Evolutionary conservation across 192 early-diverging fungal species (phyloP), one percentile per base, ranked within the genome.

Genomic region (Thamnidium elegans): DNA sequence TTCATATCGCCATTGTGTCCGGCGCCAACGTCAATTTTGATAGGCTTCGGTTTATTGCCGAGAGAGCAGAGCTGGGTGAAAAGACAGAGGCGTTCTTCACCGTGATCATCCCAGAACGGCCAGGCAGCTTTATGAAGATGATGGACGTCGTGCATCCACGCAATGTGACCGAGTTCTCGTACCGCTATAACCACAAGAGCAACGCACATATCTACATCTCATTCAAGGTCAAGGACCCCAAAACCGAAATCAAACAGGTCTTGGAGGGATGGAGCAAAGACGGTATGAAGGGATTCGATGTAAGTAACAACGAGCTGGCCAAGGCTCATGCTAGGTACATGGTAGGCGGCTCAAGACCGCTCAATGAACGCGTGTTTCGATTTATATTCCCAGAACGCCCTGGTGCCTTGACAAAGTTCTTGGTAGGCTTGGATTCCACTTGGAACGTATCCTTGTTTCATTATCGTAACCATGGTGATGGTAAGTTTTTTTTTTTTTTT

Each of bases 11-110:
- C 6, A 80, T 96, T 56, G 84, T 89, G 30, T 91, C 89, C 14
- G 97, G 97, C 14, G 97, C 97, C 44, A 99, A 99, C 80, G 97
- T 98, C 87, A 96, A 99, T 74, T 99, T 98, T 86, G 94, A 96
- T 71, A 88, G 95, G 1, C 80, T 99, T n/a, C 86, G 94, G 45
- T 98, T 97, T 67, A 94, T 99, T 1, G 93, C 94, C 14, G 95
- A 99, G 72, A 89, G 97, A 54, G 94, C 97, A 3, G 87, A 90
- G 4, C 73, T 98, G n/a, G 96, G 97, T 53, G 97, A 99, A 73
- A 79, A 91, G 36, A 80, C 73, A 50, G 97, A 99, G 73, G 97
- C 88, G 2, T 83, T 99, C n/a, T 79, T 94, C 31, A 89, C 86
- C 3, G 92, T 93, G 7, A 86, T 89, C n/a, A 94, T 98, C 30